These are phyloP conservation scores for Epichloe bromicola DNA, from an alignment of 2,329 filamentous ascomycete species.

Conservation along the genomic window DNA sequence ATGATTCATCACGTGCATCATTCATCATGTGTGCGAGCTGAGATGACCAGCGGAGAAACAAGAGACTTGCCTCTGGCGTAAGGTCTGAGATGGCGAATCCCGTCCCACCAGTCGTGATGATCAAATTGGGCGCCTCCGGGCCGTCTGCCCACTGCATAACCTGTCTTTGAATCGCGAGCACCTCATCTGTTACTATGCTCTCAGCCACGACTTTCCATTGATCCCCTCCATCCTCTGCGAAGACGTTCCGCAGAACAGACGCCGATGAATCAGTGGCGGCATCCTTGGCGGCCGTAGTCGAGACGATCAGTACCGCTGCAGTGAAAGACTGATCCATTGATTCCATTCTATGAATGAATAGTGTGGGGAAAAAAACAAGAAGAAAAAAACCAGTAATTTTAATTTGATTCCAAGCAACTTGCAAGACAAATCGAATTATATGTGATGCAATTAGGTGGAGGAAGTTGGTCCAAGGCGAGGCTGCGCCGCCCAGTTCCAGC, in stretches of 20 bases:
- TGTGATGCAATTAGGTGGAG: too few species aligned
- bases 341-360: neutral
- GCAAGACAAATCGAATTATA: too few species aligned
- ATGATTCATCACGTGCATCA: neutral
- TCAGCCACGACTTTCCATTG: conserved; percentile 60
- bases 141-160: conserved; percentile 64
- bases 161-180: conserved; percentile 59
- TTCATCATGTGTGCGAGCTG: too few species aligned
- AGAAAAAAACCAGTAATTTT: too few species aligned
- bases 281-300: conserved; percentile 75
- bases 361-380: neutral
- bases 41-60: neutral
- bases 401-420: too few species aligned
- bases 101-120: conserved; percentile 84
- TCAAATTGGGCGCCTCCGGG: conserved; percentile 51
- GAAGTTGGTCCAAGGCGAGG: too few species aligned
- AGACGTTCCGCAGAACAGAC: conserved; percentile 51
- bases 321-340: conserved; percentile 36
- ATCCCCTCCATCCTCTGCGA: conserved; percentile 50
- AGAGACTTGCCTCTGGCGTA: conserved; percentile 63
- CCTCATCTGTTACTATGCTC: conserved; percentile 68
- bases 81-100: conserved; percentile 77
- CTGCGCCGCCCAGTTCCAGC: too few species aligned
- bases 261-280: conserved; percentile 66
- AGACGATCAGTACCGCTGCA: conserved; percentile 74